Evolutionary conservation across 306 rosid species (phyloP), one percentile per base, ranked within the genome.

Genomic region (Hippophae gyantsensis): DNA sequence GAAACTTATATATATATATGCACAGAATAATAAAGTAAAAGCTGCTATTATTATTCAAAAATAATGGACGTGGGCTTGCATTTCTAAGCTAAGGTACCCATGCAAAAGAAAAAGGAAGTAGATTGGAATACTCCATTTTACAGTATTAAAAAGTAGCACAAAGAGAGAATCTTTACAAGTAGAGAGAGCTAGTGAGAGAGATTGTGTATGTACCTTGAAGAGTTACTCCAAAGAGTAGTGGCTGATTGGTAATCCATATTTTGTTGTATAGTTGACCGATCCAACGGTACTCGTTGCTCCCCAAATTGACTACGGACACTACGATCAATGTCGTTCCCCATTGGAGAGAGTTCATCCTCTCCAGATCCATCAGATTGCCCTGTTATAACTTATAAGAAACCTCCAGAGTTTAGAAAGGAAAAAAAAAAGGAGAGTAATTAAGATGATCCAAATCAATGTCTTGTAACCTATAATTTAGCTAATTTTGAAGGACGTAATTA

Each of bases 281-380:
- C 93, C 7, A 65, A 42, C 32, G 57, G 64, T 27, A 84, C 78
- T 70, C 85, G 66, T 73, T 83, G 96, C 9, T 82, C 82, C 1
- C 76, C 12, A 63, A 61, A 76, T 54, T 75, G 90, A 13, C 60
- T 64, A 42, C 42, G 67, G 10, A 72, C 6, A 7, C 74, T 72
- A 27, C 51, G 62, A 18, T 79, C 77, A 3, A 50, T 23, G 50
- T 48, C 69, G 60, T 71, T 69, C 0, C 80, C 79, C 8, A 82
- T 47, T 0, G 83, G 88, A 12, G 88, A 81, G 51, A 79, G 43
- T 5, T 90, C 95, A 49, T 90, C 97, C 10, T 90, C 97, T 43
- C 95, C 95, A 1, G 95, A 90, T 42, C 95, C 95, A 66, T 90
- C 97, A 7, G 97, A 86, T 72, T 76, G 86, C 43, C 97, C 89